These are phyloP conservation scores for Xerocomellus dryophilus DNA, from an alignment of 768 basidiomycete species.

Conservation along the genomic window DNA sequence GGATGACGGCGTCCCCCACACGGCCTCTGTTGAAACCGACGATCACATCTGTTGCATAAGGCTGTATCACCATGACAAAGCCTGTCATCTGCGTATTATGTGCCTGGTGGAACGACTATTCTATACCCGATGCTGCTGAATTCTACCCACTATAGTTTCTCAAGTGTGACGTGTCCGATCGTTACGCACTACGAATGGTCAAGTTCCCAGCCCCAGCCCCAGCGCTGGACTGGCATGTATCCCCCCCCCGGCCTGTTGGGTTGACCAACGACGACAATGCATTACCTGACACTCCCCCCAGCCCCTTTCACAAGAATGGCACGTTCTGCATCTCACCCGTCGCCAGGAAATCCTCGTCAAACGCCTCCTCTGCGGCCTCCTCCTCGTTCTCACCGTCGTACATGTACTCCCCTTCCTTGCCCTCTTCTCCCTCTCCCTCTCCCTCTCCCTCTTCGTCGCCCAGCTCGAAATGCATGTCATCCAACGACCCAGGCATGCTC, in stretches of 20 bases:
- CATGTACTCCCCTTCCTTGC: constrained; percentile 30
- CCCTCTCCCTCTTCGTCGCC: constrained; percentile 49
- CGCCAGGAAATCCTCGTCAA: constrained; percentile 77
- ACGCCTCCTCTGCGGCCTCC: constrained; percentile 67
- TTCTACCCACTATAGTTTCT: background rate
- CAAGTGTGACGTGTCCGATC: constrained; percentile 2
- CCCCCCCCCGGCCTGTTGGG: background rate
- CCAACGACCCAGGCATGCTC: constrained; percentile 85
- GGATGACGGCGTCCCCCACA: no score
- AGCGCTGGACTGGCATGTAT: background rate
- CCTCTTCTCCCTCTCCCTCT: constrained; percentile 31
- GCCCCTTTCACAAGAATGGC: constrained; percentile 49
- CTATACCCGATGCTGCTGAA: background rate
- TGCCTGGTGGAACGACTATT: background rate
- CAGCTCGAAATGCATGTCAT: constrained; percentile 55
- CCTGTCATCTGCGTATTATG: background rate
- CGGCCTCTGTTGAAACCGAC: no score
- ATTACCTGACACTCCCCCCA: background rate
- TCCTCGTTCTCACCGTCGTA: constrained; percentile 48
- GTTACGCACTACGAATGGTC: background rate
- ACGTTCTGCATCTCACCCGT: constrained; percentile 83
- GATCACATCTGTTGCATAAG: no score
- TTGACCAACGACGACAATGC: background rate
- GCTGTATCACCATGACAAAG: no score
- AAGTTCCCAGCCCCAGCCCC: background rate